Evolutionary conservation across 2,329 filamentous ascomycete genomes (phyloP), one percentile per base, ranked within the genome.

Genomic region (Diaporthe longicolla): DNA sequence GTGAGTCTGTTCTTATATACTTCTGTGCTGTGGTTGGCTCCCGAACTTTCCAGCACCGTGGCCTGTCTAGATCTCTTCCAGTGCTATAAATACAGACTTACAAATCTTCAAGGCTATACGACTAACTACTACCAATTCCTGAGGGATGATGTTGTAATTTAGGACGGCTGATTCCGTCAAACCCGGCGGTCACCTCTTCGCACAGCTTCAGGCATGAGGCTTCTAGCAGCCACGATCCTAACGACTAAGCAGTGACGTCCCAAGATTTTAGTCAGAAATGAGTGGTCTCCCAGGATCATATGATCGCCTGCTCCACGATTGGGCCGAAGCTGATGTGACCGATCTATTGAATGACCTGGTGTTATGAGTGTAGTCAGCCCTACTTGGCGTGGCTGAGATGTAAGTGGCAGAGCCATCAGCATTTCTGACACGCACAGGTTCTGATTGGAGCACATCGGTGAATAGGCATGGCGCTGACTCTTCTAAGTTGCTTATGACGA

Each of bases 271-370:
- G 17, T 29, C 17, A 45, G 10, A 45, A 7, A 21, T 32, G 24
- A 9, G n/a, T 48, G 29, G 10, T 2, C 9, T 32, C 17, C 40
- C 5, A 3, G 21, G 29, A 17, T 40, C n/a, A 19, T 40, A 24
- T 63, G 59, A 48, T 35, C 59, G 48, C n/a, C 40, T 19, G 24
- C 10, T 63, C 21, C 24, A 15, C 4, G 9, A 48, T 21, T 21
- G 21, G 17, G 7, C 15, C 24, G n/a, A 32, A 26, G 21, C 37
- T 48, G 58, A 63, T 75, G 78, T 48, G 45, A 48, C 7, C 7
- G 45, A n/a, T 48, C 45, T 21, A 48, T 48, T 48, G 45, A 48
- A 21, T 21, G 19, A 21, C 45, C 45, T 48, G 45, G 45, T 48
- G 19, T 6, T 48, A 48, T 21, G 45, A n/a, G 45, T 10, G 45